A percentile compares a stretch with the other conserved stretches of the same genome.
Evolutionary conservation across 495 filamentous ascomycete species (phyloP).

Genomic region (Bathelium albidoporum): DNA sequence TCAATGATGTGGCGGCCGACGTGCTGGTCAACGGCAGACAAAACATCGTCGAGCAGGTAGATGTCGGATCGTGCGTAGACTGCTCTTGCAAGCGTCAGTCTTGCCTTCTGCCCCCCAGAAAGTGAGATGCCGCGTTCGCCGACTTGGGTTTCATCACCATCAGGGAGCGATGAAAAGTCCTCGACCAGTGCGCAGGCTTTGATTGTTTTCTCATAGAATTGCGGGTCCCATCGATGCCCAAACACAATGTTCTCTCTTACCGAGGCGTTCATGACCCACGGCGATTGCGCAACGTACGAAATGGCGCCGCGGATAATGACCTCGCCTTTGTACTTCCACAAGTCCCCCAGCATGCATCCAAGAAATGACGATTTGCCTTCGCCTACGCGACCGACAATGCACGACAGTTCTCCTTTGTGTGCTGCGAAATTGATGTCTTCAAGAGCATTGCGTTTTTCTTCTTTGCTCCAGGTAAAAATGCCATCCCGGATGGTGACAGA

Average conservation of each 20-base stretch:
- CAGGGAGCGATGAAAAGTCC: slow-evolving; percentile 85
- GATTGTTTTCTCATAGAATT: slow-evolving; percentile 88
- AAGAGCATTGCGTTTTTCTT: slow-evolving; percentile 50
- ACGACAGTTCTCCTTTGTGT: slow-evolving; percentile 82
- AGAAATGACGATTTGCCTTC: slow-evolving; percentile 89
- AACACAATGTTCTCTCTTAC: slow-evolving; percentile 97
- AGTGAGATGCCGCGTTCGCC: slow-evolving; percentile 96
- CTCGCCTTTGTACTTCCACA: slow-evolving; percentile 82
- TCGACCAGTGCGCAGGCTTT: slow-evolving; percentile 87
- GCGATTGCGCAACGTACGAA: slow-evolving; percentile 84
- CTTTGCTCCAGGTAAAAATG: slow-evolving; percentile 89
- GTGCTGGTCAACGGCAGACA: slow-evolving; percentile 96
- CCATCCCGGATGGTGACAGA: slow-evolving; percentile 71
- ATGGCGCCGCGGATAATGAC: slow-evolving; percentile 69
- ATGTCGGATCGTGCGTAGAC: slow-evolving; percentile 97
- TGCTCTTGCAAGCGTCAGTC: slow-evolving; percentile 86
- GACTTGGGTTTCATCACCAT: slow-evolving; percentile 94
- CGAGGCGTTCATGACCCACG: slow-evolving; percentile 98
- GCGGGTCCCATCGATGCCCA: slow-evolving; percentile 86
- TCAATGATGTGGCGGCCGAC: slow-evolving; percentile 92
- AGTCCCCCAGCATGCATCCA: slow-evolving; percentile 73
- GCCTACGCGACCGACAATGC: slow-evolving; percentile 91
- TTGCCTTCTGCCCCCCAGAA: slow-evolving; percentile 93
- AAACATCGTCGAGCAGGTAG: slow-evolving; percentile 85
- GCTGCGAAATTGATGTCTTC: slow-evolving; percentile 78